Conservation (phyloP, 352 stramenopile genomes). For the Pythium rhizo-oryzae region DNA sequence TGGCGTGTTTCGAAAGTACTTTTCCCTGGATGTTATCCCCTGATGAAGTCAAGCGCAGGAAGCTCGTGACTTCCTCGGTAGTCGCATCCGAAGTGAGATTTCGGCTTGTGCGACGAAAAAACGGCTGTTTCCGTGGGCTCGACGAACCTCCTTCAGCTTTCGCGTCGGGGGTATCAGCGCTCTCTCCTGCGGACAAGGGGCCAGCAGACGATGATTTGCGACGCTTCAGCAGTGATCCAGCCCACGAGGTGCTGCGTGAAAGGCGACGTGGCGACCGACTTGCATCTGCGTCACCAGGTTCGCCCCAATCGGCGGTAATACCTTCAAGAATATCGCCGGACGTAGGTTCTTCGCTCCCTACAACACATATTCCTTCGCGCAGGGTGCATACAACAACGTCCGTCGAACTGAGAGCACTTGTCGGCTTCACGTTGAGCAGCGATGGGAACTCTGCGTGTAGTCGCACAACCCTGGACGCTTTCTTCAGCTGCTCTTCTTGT, state of each 20-base stretch:
- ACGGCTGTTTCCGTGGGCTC: slow-evolving; percentile 5
- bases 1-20: slow-evolving; percentile 14
- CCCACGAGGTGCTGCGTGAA: slow-evolving; percentile 17
- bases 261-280: slow-evolving; percentile 12
- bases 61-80: slow-evolving; percentile 16
- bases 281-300: neutral
- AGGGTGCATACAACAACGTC: slow-evolving; percentile 29
- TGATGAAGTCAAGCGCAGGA: slow-evolving; percentile 5
- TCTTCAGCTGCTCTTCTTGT: slow-evolving; percentile 20
- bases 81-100: neutral
- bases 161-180: neutral
- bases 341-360: slow-evolving; percentile 17
- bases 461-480: slow-evolving; percentile 17
- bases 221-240: slow-evolving; percentile 27
- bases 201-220: slow-evolving; percentile 25
- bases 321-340: neutral
- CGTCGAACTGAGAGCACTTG: neutral
- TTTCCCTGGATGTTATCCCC: neutral
- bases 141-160: neutral
- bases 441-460: slow-evolving; percentile 23
- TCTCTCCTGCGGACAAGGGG: neutral
- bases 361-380: slow-evolving; percentile 22
- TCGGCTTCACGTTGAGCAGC: slow-evolving; percentile 14
- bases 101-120: slow-evolving; percentile 1
- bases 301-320: neutral